Base-by-base conservation (phyloP, 306 rosid genomes). In the Ammopiptanthus mongolicus region DNA sequence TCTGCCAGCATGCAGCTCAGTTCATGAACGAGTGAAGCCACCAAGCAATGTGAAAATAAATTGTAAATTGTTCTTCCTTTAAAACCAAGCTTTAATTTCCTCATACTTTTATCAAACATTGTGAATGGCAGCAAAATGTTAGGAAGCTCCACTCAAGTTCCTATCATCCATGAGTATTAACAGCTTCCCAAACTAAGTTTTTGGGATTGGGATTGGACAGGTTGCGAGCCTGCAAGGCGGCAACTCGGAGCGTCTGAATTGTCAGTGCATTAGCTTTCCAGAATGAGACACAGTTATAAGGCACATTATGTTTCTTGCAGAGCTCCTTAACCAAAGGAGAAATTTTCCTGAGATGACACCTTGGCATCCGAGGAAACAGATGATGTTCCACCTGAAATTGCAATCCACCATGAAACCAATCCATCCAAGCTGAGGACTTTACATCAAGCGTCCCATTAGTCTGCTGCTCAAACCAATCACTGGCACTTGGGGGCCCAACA, bases 371-470 rank as follows among this genome's bases (percentile, higher is more conserved):
- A 1, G 92, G 92, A 69, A 88, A 85, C 88, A 88, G 41, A 71
- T 88, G 92, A 37, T 88, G 92, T 44, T 74, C 92, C 46, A 83
- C 78, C 84, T 88, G 92, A 70, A 85, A 85, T 64, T 88, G 92
- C 84, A 88, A 48, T 6, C 92, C 92, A 3, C 92, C 92, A 66
- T 83, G 88, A 52, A 88, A 88, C 92, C 92, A 88, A 60, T 88
- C 92, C 92, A 88, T 88, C 92, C 92, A 88, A 56, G 88, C 17
- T 0, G 89, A 52, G 59, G 86, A 88, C 5, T 56, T 8, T 3
- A 88, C 71, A 18, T 85, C 55, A 18, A 88, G 81, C 0, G 89
- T 71, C 36, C 92, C 92, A 17, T 14, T 76, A 0, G 88, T 83
- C 75, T 88, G 92, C 78, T 58, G 85, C 74, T 85, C 88, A 78